Evolutionary conservation across 768 basidiomycete genomes (phyloP), one percentile per base, ranked within the genome.

Genomic region (Leccinum boreale): DNA sequence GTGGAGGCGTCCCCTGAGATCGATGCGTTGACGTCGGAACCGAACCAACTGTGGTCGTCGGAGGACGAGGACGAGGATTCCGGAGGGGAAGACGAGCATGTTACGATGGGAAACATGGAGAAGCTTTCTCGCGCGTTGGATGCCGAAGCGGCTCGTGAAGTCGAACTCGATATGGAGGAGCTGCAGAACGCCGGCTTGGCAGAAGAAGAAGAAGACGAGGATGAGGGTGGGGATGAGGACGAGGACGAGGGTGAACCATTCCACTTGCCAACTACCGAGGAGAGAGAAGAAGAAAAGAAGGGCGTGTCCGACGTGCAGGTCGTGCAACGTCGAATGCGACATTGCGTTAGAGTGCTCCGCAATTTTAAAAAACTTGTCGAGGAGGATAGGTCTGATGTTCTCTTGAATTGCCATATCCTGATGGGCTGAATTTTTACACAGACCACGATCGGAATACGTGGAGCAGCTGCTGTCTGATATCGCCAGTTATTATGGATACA

Each of bases 401-500:
- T 57, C 56, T 59, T 24, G 51, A 10, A 54, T 42, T 8, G 12
- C 52, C 44, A 35, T 62, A 7, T 21, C 29, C 58, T 58, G 7
- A n/a, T 19, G n/a, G 52, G n/a, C 55, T 62, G 35, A 60, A 35
- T 45, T 12, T 52, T 29, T 21, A 17, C 11, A 19, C 67, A 97
- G 96, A 62, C 83, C 92, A 58, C 82, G 97, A 31, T 84, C 92
- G 33, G 96, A 99, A 67, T 95, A 98, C 62, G 81, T 89, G 29
- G 85, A 88, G 44, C 96, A 98, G 70, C 77, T 99, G 50, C 76
- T 94, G 11, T 78, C 85, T 26, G 97, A 99, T 65, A 94, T 98
- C 63, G 87, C 87, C 24, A 94, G 84, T 67, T 98, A 99, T 76
- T 98, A 98, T 69, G 97, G 97, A 28, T 99, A 99, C 77, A 98